Base-by-base conservation (phyloP, 2,329 filamentous ascomycete genomes). In the Nemania sp. region DNA sequence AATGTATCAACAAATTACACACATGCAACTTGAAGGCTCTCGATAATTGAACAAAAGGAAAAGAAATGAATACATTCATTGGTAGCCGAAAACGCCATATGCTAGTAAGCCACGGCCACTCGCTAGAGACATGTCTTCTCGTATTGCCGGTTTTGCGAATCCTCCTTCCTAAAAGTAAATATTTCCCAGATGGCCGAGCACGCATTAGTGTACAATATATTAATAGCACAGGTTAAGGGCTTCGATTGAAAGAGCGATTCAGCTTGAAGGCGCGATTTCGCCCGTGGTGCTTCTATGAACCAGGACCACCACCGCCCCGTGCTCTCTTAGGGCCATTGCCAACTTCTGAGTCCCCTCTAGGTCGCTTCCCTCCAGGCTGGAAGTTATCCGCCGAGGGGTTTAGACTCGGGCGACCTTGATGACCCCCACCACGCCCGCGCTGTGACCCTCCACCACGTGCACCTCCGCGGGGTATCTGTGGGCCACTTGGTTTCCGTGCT, bases 291-390 rank as follows among this genome's bases (percentile, higher is more conserved):
- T 58, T 70, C 62, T 74, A 71, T 49, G 69, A 64, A 49, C 67
- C 67, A 22, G 67, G 53, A 57, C 68, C 62, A 29, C 70, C 72
- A 62, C 79, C 80, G 55, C 78, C 79, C 60, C 79, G 76, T 57
- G 78, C 76, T 67, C 80, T 76, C 75, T 82, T 82, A n/a, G 75
- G 70, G 1, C 79, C 83, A 47, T 77, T 79, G 6, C 77, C 78
- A 41, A 72, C 71, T 49, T 81, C 81, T 15, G 77, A 78, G 63
- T 88, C 86, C 63, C 86, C 85, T 29, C 86, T 81, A 22, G 84
- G 81, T 41, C 87, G 81, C 77, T 89, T 88, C 72, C 84, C 86
- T 24, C 86, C 85, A 18, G 84, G 82, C 29, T 86, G 86, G 71
- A 87, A 84, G 67, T 86, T 85, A 65, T 86, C 85, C 15, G 83